Base-by-base conservation (phyloP, 106 monocot species). In the Acorus gramineus region DNA sequence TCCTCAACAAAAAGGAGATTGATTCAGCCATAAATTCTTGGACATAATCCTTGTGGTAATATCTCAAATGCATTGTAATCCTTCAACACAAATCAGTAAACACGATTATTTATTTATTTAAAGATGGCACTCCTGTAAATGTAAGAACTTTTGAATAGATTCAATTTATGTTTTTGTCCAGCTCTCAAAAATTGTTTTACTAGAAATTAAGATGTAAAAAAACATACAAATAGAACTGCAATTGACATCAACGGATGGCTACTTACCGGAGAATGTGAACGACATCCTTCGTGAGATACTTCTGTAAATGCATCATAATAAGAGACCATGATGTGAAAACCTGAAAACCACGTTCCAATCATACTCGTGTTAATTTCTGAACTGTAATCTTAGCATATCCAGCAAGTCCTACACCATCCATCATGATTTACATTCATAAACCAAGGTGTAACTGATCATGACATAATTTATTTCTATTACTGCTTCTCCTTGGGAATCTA, bases 11-110 rank as follows among this genome's bases (percentile, higher is more conserved):
- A 79, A 91, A 88, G 11, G 96, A 91, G 63, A 98, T 60, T 14
- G 85, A 72, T 56, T 92, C 91, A 46, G 96, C 87, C 91, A 92
- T 88, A 56, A 91, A 98, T 44, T 84, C 87, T 75, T 83, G 87
- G 47, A 91, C 71, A 68, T 85, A 81, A 73, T 85, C 79, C 66
- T 88, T 98, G 28, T 81, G 69, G 57, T 79, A 98, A 70, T 69
- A 81, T 66, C 96, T 79, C 69, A 98, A 56, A 53, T 42, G 51
- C 47, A 11, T 56, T 48, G 96, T 91, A 57, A 88, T 77, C 79
- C 94, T 95, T 78, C 55, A 66, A 69, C 51, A 63, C 1, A 28
- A 28, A 28, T 28, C 28, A 28, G 28, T 0, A 28, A 1, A 28
- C 28, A 28, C 28, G 28, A 28, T 28, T 28, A 28, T 28, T 28